A percentile compares a stretch with the other conserved stretches of the same genome.
Evolutionary conservation across 352 stramenopile species (phyloP).

Genomic region (Pythium phragmitis): DNA sequence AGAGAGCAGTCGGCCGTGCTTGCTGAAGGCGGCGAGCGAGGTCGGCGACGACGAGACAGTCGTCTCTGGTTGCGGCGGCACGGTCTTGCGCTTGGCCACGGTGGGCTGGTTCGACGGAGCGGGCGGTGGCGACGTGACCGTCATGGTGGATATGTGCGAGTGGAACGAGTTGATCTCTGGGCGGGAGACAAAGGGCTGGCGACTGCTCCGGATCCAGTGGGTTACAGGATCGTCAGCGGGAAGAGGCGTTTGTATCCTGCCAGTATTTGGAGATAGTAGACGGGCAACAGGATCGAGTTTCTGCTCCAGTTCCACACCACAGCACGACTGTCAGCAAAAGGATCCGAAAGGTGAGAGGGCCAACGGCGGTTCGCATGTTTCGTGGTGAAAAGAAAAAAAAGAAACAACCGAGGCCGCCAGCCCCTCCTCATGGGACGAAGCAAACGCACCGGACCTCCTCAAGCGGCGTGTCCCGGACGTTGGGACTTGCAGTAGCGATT

Average conservation of each 20-base stretch:
- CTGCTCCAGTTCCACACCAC: slow-evolving; percentile 12
- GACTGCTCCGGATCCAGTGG: not conserved
- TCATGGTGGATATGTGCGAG: slow-evolving; percentile 18
- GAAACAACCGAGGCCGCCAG: not conserved
- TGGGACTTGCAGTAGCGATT: not conserved
- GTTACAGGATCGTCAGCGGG: not conserved
- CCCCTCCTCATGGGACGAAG: not conserved
- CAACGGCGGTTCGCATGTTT: slow-evolving; percentile 18
- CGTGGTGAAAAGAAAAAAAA: not conserved
- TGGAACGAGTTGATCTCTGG: slow-evolving; percentile 1
- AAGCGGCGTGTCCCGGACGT: not conserved
- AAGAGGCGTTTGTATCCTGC: not conserved
- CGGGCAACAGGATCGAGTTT: slow-evolving; percentile 2
- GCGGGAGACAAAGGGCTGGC: not conserved
- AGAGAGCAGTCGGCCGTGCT: slow-evolving; percentile 23
- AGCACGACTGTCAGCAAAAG: slow-evolving; percentile 3
- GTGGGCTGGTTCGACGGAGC: slow-evolving; percentile 9
- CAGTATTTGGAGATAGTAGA: too few relatives aligned
- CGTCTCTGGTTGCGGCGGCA: not conserved
- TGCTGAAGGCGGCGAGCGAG: slow-evolving; percentile 23
- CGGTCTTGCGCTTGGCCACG: not conserved
- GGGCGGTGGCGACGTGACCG: slow-evolving; percentile 1
- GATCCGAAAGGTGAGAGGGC: not conserved
- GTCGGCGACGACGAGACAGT: slow-evolving; percentile 3
- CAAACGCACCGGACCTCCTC: not conserved